Conservation (phyloP, 257 asterid species). For the Leonotis leonurus region DNA sequence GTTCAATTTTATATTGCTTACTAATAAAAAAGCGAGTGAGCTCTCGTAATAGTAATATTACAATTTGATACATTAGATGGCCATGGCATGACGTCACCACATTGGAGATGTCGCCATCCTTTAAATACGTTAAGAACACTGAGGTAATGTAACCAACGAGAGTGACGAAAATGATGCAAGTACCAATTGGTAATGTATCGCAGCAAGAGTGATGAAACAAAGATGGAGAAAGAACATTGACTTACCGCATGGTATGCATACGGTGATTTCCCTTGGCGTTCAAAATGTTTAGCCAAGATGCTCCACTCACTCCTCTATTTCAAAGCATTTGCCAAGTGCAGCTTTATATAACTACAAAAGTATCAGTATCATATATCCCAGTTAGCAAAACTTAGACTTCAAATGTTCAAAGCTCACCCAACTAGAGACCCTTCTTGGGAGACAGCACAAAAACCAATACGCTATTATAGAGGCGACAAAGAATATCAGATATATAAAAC, state of each 20-base stretch:
- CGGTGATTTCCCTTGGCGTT: conserved; percentile 90
- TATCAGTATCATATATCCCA: conserved; percentile 8
- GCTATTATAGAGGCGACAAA: neutral
- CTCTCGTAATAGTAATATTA: too few species aligned
- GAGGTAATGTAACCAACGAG: neutral
- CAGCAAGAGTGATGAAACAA: neutral
- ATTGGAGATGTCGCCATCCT: too few species aligned
- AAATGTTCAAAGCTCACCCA: neutral
- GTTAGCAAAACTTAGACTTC: conserved; percentile 3
- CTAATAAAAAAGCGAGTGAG: too few species aligned
- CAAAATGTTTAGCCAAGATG: conserved; percentile 82
- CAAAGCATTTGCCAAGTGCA: conserved; percentile 76
- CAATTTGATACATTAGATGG: too few species aligned
- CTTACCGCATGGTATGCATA: conserved; percentile 96
- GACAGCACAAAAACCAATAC: neutral
- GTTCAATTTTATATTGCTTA: too few species aligned
- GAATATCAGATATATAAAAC: neutral
- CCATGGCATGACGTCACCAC: too few species aligned
- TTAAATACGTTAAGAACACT: too few species aligned
- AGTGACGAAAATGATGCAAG: neutral
- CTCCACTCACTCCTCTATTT: conserved; percentile 93
- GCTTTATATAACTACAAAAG: conserved; percentile 61
- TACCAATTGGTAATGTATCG: neutral
- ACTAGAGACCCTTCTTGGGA: neutral
- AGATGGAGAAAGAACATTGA: conserved; percentile 7